These are phyloP conservation scores for Silene noctiflora DNA, from an alignment of 179 eudicot genomes.

Conservation along the genomic window DNA sequence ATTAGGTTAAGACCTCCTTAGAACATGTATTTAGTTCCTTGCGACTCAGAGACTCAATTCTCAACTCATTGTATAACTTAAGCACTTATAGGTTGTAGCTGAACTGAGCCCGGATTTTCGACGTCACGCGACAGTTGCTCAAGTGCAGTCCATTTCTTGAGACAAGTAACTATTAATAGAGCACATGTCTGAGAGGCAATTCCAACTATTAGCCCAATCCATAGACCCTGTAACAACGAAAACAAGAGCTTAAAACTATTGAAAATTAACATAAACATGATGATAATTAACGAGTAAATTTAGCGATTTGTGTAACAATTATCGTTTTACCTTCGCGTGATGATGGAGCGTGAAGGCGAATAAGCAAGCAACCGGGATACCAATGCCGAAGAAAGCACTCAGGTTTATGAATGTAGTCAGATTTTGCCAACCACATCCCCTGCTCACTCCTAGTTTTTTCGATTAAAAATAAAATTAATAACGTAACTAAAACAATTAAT, in stretches of 20 bases:
- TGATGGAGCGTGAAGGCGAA: not conserved
- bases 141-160: slow-evolving; percentile 15
- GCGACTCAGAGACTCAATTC: too few species aligned
- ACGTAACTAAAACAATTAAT: not conserved
- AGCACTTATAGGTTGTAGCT: not conserved
- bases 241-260: not conserved
- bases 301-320: not conserved
- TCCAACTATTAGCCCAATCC: slow-evolving; percentile 11
- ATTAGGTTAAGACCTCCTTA: not conserved
- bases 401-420: slow-evolving; percentile 49
- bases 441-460: slow-evolving; percentile 55
- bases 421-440: slow-evolving; percentile 88
- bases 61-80: too few species aligned
- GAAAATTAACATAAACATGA: not conserved
- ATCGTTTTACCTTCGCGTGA: not conserved
- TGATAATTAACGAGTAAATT: not conserved
- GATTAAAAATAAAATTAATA: not conserved
- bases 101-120: not conserved
- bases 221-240: slow-evolving; percentile 5
- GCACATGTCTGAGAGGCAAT: slow-evolving; percentile 5
- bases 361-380: slow-evolving; percentile 8
- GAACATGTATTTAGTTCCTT: too few species aligned
- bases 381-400: slow-evolving; percentile 4
- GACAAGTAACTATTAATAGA: not conserved
- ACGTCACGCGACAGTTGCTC: not conserved